phyloP scores from a whole-genome alignment of 257 asterid genomes.

The Penstemon barbatus region DNA sequence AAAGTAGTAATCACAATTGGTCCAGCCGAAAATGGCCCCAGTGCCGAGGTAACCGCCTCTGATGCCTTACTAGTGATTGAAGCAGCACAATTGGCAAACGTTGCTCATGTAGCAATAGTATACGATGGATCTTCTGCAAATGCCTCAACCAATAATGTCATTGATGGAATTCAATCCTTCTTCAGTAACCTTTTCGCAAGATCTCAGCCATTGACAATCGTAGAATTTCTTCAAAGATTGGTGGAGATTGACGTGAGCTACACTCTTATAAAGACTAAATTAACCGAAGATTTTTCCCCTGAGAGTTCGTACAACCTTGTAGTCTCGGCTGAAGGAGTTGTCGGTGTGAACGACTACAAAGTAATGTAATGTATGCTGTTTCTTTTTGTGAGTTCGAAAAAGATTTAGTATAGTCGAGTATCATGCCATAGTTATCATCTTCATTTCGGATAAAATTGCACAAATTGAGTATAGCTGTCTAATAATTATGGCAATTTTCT shows the following conservation, averaged over 20 bases:
- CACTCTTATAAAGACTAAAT: slow-evolving; percentile 72
- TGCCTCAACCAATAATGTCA: slow-evolving; percentile 63
- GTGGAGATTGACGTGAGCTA: slow-evolving; percentile 73
- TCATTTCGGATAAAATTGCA: slow-evolving; percentile 1
- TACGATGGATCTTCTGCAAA: slow-evolving; percentile 53
- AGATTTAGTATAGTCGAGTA: slow-evolving; percentile 22
- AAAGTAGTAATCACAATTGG: slow-evolving; percentile 91
- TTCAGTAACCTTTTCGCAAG: slow-evolving; percentile 71
- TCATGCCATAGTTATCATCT: background rate
- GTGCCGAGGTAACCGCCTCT: slow-evolving; percentile 50
- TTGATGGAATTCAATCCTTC: slow-evolving; percentile 83
- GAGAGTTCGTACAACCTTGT: slow-evolving; percentile 79
- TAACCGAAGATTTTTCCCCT: slow-evolving; percentile 72
- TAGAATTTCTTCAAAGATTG: slow-evolving; percentile 65
- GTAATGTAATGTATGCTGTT: slow-evolving; percentile 97
- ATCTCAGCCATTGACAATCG: slow-evolving; percentile 60
- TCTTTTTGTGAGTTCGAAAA: slow-evolving; percentile 34
- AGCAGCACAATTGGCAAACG: slow-evolving; percentile 86
- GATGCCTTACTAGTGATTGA: slow-evolving; percentile 80
- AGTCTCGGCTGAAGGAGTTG: slow-evolving; percentile 72
- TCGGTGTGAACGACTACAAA: slow-evolving; percentile 70
- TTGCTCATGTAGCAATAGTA: slow-evolving; percentile 77
- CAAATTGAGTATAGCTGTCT: background rate
- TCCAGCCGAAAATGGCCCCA: slow-evolving; percentile 69
- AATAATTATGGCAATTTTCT: background rate